Base-by-base conservation (phyloP, 768 basidiomycete species). In the Trametes sanguinea region DNA sequence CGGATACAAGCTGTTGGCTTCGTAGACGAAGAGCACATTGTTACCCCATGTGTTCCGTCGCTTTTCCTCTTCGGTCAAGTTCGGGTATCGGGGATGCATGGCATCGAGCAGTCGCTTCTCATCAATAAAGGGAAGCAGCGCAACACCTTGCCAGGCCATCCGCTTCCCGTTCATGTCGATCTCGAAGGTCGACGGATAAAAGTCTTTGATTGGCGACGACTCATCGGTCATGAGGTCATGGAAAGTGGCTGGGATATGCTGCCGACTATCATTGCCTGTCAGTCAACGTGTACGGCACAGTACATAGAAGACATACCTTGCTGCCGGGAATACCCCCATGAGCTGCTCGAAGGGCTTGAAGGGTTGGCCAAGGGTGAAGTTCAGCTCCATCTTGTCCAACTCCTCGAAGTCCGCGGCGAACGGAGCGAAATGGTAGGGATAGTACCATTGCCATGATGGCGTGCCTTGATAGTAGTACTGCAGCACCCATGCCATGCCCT, bases 111-210 rank as follows among this genome's bases (percentile, higher is more conserved):
- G 76, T 37, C 95, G 84, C 57, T 81, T 82, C 72, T 88, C 82
- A 71, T 98, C 92, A 64, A 99, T 98, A 79, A 98, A 99, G 0
- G 97, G 95, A 22, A 99, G 79, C 8, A 99, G 79, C 0, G 97
- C 95, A 58, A 99, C 94, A 56, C 97, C 97, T 75, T 99, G 96
- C 97, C 97, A 99, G 6, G 92, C 82, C 95, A 98, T 98, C 76
- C 91, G 92, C 78, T 98, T 98, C 61, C 97, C 97, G 71, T 99
- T 99, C 97, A 99, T 99, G 75, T 99, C 97, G 70, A 98, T 89
- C 68, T 95, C 86, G 74, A 99, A 99, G 14, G 89, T 85, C 0
- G 81, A 65, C 0, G 96, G 96, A 75, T 98, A 98, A 78, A 98
- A 98, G 70, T 98, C 95, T 62, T 94, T 85, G 74, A 98, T 98